Conservation (phyloP, 2,329 filamentous ascomycete genomes). For the Aspergillus novofumigatus region DNA sequence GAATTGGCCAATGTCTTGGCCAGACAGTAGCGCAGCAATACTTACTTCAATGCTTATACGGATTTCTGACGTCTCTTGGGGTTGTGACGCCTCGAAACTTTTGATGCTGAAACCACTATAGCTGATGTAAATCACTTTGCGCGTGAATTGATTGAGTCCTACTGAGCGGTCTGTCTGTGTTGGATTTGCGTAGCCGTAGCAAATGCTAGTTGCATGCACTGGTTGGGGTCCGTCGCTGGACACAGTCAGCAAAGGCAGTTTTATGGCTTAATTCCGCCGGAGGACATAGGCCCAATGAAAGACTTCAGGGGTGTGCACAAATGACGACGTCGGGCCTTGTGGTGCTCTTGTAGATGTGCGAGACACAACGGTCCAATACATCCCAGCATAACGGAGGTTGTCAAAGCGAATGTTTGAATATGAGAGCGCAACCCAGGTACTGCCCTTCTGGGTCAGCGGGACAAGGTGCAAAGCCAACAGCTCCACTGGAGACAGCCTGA, state of each 20-base stretch:
- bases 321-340: constrained; percentile 23
- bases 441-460: constrained; percentile 23
- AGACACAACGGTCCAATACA: constrained; percentile 27
- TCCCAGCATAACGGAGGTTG: constrained; percentile 15
- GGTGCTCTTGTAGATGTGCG: constrained; percentile 30
- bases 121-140: not conserved
- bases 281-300: constrained; percentile 36
- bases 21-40: not conserved
- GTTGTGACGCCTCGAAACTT: not conserved
- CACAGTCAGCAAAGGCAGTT: not conserved
- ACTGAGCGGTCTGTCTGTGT: not conserved
- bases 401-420: constrained; percentile 35
- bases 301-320: constrained; percentile 28
- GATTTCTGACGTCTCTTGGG: not conserved
- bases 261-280: constrained; percentile 21
- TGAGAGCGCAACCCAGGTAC: constrained; percentile 30
- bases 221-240: not conserved
- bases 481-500: constrained; percentile 30
- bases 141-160: not conserved
- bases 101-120: not conserved
- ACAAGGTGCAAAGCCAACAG: constrained; percentile 31
- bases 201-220: not conserved
- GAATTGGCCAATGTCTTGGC: constrained; percentile 11
- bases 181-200: not conserved
- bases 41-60: not conserved